Evolutionary conservation across 192 early-diverging fungal species (phyloP), one percentile per base, ranked within the genome.

Genomic region (Diversispora eburnea): DNA sequence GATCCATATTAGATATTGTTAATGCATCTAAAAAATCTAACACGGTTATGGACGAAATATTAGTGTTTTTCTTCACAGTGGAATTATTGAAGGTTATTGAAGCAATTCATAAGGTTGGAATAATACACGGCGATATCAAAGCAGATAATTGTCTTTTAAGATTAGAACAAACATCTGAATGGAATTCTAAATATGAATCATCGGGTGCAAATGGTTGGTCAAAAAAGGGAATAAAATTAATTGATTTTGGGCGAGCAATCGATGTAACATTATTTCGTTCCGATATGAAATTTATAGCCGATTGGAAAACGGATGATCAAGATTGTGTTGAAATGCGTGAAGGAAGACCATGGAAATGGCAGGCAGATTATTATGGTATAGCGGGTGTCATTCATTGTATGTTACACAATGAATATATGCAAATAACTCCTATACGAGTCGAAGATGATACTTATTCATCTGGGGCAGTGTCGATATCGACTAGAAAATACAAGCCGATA

Each of bases 41-140:
- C 39, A 43, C 74, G 13, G 56, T 15, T 4, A 41, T 81, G 41
- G 70, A 72, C 66, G 77, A 78, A 72, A 45, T 72, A 13, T 17
- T 81, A n/a, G 70, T 62, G 12, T 25, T 72, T 43, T 74, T 77
- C 42, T 73, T 80, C 12, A 70, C 68, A 0, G 10, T 74, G 9
- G 43, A 60, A 42, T n/a, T 81, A 19, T 25, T 81, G 8, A 42
- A 78, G n/a, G 43, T 48, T 6, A 49, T 83, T 8, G 20, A 46
- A 10, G 56, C 67, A 3, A 63, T 80, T 33, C 81, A 83, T 45
- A 7, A 25, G 10, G 49, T 39, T 6, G 67, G 69, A 15, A 74
- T 80, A 39, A 49, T 78, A 41, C 81, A 83, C 67, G 66, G 70
- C 42, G 81, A 83, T 64, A 54, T 83, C 25, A 79, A 80, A 52